Base-by-base conservation (phyloP, 345 rosid genomes). In the Populus simonii region DNA sequence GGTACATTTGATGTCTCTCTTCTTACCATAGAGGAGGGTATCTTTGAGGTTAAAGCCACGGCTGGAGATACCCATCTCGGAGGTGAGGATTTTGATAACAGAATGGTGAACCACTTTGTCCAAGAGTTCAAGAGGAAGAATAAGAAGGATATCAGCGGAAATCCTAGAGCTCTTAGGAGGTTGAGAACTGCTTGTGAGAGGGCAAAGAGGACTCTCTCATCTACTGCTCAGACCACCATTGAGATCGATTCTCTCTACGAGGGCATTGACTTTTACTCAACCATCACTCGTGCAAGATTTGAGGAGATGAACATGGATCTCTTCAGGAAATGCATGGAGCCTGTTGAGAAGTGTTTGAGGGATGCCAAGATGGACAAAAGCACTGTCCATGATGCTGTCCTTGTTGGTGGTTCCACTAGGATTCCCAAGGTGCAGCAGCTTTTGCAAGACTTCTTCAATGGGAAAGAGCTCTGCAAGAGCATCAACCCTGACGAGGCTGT, bases 291-390 rank as follows among this genome's bases (percentile, higher is more conserved):
- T 4, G 86, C 85, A 5, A 81, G 86, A 65, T 89, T 89, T 3
- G 88, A 89, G 84, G 89, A 87, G 47, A 73, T 87, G 41, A 85
- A 89, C 43, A 84, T 85, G 89, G 89, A 89, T 80, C 74, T 89
- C n/a, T 87, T 89, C 47, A 84, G 84, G 20, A 89, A 89, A 70
- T 87, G 89, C 1, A 82, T 89, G 91, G 91, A 89, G 70, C 87
- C 84, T 0, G 86, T 87, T 18, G 88, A 84, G 82, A 87, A 89
- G 75, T 89, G 91, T 68, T 77, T 85, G 82, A 81, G 86, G 51
- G 89, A 89, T 74, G 89, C 87, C 1, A 85, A 84, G 80, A 83
- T 89, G 89, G 87, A 85, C 47, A 89, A 89, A 85, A 87, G 83
- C 77, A 23, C 36, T 4, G 72, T 87, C 81, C 78, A 87, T 43